phyloP scores from a whole-genome alignment of 1,284 basidiomycete species.

The Bondarzewia mesenterica region DNA sequence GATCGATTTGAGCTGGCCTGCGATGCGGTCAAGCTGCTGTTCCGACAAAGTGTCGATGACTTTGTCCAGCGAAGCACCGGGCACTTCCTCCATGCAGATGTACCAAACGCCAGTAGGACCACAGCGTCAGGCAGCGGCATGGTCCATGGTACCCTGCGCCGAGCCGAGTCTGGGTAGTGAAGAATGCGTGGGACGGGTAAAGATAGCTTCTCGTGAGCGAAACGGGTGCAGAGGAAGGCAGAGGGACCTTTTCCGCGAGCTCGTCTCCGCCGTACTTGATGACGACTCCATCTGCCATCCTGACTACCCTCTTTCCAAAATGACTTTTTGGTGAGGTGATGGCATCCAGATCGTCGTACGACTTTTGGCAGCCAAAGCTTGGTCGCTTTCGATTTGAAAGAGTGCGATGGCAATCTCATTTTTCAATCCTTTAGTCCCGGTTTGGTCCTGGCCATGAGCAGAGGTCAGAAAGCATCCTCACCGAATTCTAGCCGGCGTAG shows the following conservation, averaged over 20 bases:
- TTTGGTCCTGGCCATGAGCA: not conserved
- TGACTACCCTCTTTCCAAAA: not conserved
- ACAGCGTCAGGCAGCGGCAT: not conserved
- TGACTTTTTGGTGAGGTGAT: too few relatives aligned
- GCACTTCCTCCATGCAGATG: slow-evolving; percentile 13
- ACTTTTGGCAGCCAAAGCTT: not conserved
- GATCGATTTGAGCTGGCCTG: slow-evolving; percentile 12
- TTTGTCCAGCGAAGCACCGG: slow-evolving; percentile 15
- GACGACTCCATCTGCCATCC: not conserved
- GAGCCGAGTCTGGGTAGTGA: slow-evolving; percentile 1
- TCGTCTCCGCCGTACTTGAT: slow-evolving; percentile 4
- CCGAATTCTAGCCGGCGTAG: too few relatives aligned
- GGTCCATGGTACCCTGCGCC: not conserved
- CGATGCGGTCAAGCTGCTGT: slow-evolving; percentile 15
- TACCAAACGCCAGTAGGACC: slow-evolving; percentile 3
- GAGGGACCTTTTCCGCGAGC: slow-evolving; percentile 4
- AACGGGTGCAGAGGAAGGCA: not conserved
- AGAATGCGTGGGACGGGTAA: slow-evolving; percentile 3
- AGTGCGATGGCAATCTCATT: not conserved
- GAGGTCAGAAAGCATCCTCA: too few relatives aligned
- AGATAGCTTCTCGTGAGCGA: not conserved
- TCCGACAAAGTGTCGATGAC: slow-evolving; percentile 13
- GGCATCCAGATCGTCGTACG: not conserved
- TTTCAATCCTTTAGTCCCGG: too few relatives aligned
- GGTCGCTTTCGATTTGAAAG: not conserved